Conservation (phyloP, 2,329 filamentous ascomycete species). For the Colletotrichum abscissum region DNA sequence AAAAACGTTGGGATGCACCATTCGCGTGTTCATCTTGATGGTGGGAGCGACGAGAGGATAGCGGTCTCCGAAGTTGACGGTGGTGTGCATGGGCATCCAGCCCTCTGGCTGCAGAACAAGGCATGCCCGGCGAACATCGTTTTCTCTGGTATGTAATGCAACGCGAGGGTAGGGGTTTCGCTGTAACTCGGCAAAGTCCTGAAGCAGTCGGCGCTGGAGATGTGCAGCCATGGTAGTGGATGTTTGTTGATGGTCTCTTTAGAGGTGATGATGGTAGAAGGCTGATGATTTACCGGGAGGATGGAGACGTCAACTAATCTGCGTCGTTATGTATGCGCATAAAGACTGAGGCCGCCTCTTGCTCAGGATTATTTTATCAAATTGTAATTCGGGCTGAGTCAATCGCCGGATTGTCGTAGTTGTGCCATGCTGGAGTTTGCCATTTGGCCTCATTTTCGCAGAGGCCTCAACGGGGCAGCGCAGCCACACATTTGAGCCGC, state of each 20-base stretch:
- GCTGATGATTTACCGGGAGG: background rate
- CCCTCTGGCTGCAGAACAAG: constrained; percentile 54
- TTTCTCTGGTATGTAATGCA: constrained; percentile 49
- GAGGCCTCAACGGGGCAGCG: background rate
- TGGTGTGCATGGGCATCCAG: constrained; percentile 55
- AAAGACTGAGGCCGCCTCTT: background rate
- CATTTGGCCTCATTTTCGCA: constrained; percentile 9
- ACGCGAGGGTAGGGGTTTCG: constrained; percentile 59
- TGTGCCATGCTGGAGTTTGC: background rate
- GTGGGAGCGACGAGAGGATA: constrained; percentile 54
- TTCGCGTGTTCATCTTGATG: constrained; percentile 52
- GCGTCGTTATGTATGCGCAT: background rate
- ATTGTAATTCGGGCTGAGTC: background rate
- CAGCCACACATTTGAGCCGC: background rate
- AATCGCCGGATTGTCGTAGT: background rate
- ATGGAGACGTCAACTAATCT: no score
- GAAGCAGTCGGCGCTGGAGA: constrained; percentile 46
- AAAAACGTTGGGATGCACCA: constrained; percentile 60
- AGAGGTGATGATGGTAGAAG: background rate
- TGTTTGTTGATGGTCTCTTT: background rate
- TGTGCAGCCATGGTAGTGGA: constrained; percentile 1
- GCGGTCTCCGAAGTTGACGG: constrained; percentile 45
- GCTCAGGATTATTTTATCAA: no score
- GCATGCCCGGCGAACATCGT: constrained; percentile 52
- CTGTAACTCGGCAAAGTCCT: constrained; percentile 58